Evolutionary conservation across 345 rosid species (phyloP), one percentile per base, ranked within the genome.

Genomic region (Gossypium raimondii): DNA sequence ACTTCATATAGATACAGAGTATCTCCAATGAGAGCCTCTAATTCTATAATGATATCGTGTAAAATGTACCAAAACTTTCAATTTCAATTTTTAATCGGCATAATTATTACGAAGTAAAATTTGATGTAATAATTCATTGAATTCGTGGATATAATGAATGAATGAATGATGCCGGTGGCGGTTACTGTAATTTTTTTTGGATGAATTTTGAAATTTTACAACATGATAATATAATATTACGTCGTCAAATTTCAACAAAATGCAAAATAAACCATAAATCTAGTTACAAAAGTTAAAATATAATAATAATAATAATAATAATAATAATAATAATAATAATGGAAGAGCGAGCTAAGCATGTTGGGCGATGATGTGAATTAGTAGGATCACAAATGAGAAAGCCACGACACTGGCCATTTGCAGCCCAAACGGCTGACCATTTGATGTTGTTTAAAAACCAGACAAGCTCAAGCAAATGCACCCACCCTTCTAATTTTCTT

Each of bases 341-440:
- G 13, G 60, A 18, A 9, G 60, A 8, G 18, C 17, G 18, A 53
- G 27, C 12, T 20, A 9, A 27, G 16, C 27, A 57, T 57, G 63
- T 25, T 59, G 64, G 64, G 38, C 41, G 13, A 25, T 25, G 64
- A 24, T 59, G 64, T 59, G 34, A 58, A 58, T 24, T 2, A 24
- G 16, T 11, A 24, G 17, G 60, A 57, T 57, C 38, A 25, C 63
- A 5, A 3, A 11, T 57, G 29, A 22, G 27, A 57, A 24, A 59
- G 64, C 38, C 64, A 59, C 64, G 64, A 59, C 38, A 59, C n/a
- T 12, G 9, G 38, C 64, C 64, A 59, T 59, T 25, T 59, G 64
- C 64, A 24, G 64, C 64, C 64, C 64, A 59, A 12, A 59, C 38
- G 64, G 3, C 64, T 59, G 64, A 59, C 41, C 41, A 59, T 24